A percentile compares a stretch with the other conserved stretches of the same genome.
These are phyloP conservation scores for Adiantum capillusveneris DNA, from an alignment of 75 land plant genomes.

Conservation along the genomic window DNA sequence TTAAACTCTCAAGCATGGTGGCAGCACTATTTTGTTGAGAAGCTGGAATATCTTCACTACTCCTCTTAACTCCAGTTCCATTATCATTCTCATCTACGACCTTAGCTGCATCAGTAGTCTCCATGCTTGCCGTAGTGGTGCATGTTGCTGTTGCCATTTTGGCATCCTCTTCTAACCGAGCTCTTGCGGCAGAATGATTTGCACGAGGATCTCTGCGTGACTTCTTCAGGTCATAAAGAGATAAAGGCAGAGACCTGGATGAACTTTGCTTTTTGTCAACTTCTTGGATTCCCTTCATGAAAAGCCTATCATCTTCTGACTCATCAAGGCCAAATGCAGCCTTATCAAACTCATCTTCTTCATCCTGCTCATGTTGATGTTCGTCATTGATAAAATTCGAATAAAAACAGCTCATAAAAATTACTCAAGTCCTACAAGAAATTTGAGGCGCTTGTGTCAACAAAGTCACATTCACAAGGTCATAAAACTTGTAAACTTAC, in stretches of 20 bases:
- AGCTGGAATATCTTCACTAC: constrained; percentile 1
- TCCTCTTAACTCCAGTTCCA: neutral
- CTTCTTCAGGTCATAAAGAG: constrained; percentile 15
- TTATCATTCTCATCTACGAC: neutral
- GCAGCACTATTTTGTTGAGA: neutral
- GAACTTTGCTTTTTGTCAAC: constrained; percentile 18
- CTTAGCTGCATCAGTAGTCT: neutral
- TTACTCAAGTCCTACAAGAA: no score
- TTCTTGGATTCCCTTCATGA: constrained; percentile 53
- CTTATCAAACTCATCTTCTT: constrained; percentile 90
- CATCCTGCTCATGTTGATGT: constrained; percentile 69
- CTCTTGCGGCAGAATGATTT: constrained; percentile 66
- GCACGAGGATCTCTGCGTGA: constrained; percentile 62
- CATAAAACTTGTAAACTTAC: no score
- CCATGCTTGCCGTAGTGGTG: neutral
- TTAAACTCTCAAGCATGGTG: constrained; percentile 6
- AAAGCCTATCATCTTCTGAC: constrained; percentile 44
- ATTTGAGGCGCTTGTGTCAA: no score
- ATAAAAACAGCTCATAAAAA: no score
- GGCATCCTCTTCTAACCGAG: constrained; percentile 70
- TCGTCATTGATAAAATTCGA: no score
- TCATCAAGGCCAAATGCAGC: constrained; percentile 62
- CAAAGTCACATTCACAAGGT: no score
- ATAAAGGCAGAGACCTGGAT: constrained; percentile 30
- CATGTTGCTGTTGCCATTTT: constrained; percentile 17